A percentile compares a stretch with the other conserved stretches of the same genome.
Evolutionary conservation across 1,284 basidiomycete species (phyloP).

Genomic region (Ceratorhiza oryzae-sativae): DNA sequence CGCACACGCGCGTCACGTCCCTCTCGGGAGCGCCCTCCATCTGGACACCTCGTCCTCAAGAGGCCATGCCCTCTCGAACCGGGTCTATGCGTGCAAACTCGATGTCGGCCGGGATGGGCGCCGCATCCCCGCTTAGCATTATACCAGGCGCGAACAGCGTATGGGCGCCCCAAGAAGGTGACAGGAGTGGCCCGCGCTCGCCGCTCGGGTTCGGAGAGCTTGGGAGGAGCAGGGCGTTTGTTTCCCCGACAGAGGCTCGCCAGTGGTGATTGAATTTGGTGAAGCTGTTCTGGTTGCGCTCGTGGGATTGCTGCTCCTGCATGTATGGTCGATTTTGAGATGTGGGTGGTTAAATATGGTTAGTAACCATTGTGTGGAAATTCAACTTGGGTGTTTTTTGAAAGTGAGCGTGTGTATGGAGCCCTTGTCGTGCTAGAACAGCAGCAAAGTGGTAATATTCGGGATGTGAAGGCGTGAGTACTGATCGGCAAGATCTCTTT

Average conservation of each 20-base stretch:
- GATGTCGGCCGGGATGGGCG: slow-evolving; percentile 25
- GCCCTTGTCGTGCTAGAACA: too few relatives aligned
- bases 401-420: too few relatives aligned
- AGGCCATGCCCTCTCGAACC: slow-evolving; percentile 18
- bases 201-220: slow-evolving; percentile 13
- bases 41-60: slow-evolving; percentile 33
- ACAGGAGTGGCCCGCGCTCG: background rate
- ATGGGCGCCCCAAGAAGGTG: slow-evolving; percentile 22
- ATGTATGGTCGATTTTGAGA: too few relatives aligned
- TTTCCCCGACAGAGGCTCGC: background rate
- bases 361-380: too few relatives aligned
- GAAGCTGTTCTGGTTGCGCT: background rate
- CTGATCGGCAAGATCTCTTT: background rate
- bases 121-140: background rate
- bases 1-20: slow-evolving; percentile 23
- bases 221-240: slow-evolving; percentile 12
- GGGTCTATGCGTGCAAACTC: slow-evolving; percentile 36
- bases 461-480: too few relatives aligned
- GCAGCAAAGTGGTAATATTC: too few relatives aligned
- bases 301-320: too few relatives aligned
- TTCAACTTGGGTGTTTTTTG: too few relatives aligned
- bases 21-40: slow-evolving; percentile 31
- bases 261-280: background rate
- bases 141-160: background rate
- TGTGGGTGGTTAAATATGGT: too few relatives aligned